Evolutionary conservation across 2,329 filamentous ascomycete genomes (phyloP), one percentile per base, ranked within the genome.

Genomic region (Apiospora koreana): DNA sequence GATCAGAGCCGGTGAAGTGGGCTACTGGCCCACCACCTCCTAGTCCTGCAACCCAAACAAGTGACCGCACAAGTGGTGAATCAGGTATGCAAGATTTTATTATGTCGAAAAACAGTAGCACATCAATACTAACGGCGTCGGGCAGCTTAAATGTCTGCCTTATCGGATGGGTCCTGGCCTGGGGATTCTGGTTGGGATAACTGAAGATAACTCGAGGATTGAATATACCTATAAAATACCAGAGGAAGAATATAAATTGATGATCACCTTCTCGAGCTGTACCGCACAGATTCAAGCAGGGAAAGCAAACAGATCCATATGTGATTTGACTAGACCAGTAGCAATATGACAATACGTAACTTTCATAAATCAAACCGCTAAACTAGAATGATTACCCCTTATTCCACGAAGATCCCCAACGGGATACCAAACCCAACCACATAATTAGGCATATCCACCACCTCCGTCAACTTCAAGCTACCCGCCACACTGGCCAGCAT

Each of bases 21-120:
- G 85, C 86, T 5, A 88, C 85, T 1, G 90, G 89, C 0, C 81
- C 83, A n/a, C 73, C 84, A 68, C 91, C 90, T 16, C 91, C 91
- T 2, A 92, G 88, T 74, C 89, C 89, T 25, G 89, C 86, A 1
- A 82, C 54, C 10, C 18, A 35, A 18, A 2, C 31, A 76, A 31
- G 74, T 72, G 62, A 38, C 25, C 16, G 65, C 38, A 25, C 21
- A n/a, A 21, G 64, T 7, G 28, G 64, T 23, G 38, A 43, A 43
- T 25, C 35, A 43, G 38, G 64, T 58, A 58, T 35, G 28, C 28
- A 58, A 35, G 7, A 35, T 58, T 35, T 58, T 35, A 35, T 10
- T 58, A 35, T 2, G 18, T 35, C 28, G 31, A 35, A 58, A 28
- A 38, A 38, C 8, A 38, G 31, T 21, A 21, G 18, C 3, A 31